Conservation (phyloP, 148 eudicot genomes). For the Amaranthus palmeri region DNA sequence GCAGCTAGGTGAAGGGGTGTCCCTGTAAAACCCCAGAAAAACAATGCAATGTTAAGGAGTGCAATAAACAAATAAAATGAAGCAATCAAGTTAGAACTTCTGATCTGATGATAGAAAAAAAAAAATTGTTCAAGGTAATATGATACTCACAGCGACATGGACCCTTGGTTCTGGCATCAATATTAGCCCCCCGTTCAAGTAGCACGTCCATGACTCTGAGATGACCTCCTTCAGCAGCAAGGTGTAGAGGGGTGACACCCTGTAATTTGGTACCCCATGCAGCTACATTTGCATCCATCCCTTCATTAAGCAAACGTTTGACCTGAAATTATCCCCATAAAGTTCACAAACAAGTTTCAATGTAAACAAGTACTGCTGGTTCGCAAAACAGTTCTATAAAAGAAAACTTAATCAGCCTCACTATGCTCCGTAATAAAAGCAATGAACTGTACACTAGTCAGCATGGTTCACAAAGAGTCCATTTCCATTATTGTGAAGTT, state of each 20-base stretch:
- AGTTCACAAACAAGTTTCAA: neutral
- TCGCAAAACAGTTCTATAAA: neutral
- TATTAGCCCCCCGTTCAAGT: constrained; percentile 88
- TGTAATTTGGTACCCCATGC: constrained; percentile 85
- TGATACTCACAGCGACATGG: constrained; percentile 81
- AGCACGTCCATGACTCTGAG: constrained; percentile 82
- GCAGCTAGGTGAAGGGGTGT: constrained; percentile 98
- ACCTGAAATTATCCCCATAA: constrained; percentile 40
- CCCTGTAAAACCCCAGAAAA: constrained; percentile 43
- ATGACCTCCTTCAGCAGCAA: constrained; percentile 96
- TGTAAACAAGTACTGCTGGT: neutral
- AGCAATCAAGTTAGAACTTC: neutral
- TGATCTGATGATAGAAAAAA: neutral
- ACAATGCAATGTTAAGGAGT: neutral
- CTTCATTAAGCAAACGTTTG: constrained; percentile 71
- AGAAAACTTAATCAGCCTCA: neutral
- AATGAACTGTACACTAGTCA: too few species aligned
- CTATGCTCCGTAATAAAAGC: neutral
- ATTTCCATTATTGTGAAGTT: too few species aligned
- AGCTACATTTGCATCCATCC: constrained; percentile 81
- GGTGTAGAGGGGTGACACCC: constrained; percentile 96
- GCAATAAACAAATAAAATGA: neutral
- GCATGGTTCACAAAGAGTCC: too few species aligned
- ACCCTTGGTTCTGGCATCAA: constrained; percentile 95
- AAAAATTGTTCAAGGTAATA: neutral